phyloP scores from a whole-genome alignment of 2,329 filamentous ascomycete genomes.

The Tolypocladium amazonense region DNA sequence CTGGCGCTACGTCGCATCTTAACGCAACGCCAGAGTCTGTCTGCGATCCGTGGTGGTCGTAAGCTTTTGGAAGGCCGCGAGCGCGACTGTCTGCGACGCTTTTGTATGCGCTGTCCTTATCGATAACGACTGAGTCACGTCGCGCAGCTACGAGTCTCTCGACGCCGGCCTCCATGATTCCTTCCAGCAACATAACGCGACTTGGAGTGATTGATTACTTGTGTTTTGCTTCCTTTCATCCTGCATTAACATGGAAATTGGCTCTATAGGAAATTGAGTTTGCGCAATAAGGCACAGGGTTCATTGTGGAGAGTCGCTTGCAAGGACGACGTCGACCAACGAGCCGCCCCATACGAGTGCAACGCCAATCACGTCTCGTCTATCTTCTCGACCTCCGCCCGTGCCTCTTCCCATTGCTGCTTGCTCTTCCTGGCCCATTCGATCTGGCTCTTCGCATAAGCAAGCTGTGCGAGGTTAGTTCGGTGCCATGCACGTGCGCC shows the following conservation, averaged over 20 bases:
- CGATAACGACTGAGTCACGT: background rate
- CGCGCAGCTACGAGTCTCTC: background rate
- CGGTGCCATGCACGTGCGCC: constrained; percentile 6
- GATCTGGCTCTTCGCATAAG: constrained; percentile 84
- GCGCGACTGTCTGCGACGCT: background rate
- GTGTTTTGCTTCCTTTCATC: too few relatives aligned
- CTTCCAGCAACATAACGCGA: background rate
- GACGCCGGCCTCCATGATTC: background rate
- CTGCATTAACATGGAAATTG: background rate
- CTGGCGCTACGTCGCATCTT: background rate
- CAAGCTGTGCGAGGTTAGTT: constrained; percentile 48
- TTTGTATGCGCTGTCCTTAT: background rate
- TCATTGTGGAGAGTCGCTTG: background rate
- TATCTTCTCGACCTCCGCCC: constrained; percentile 80
- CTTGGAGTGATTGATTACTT: background rate
- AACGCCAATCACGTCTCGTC: constrained; percentile 38
- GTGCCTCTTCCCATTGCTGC: constrained; percentile 87
- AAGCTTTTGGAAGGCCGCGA: background rate
- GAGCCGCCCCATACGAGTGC: background rate
- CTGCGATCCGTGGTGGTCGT: background rate
- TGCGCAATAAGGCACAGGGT: background rate
- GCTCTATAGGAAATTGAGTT: background rate
- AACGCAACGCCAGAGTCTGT: background rate
- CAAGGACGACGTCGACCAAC: background rate
- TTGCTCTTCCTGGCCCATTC: constrained; percentile 88